Evolutionary conservation across 169 alveolate species (phyloP).

Genomic region (Plasmodium vivax): DNA sequence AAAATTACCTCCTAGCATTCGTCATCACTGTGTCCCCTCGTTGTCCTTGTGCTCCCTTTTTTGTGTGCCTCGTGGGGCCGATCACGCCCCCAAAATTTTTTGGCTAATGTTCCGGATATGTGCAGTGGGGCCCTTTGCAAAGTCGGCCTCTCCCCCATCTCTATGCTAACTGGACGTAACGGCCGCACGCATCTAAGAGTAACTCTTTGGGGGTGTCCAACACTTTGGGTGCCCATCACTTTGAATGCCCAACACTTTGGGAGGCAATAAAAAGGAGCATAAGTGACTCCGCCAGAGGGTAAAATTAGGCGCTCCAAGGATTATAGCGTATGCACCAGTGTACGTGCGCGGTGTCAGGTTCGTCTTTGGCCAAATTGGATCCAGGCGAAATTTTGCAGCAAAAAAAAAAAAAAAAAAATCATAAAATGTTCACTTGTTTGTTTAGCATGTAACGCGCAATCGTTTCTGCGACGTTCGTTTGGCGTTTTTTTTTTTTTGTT

Average conservation of each 20-base stretch:
- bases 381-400: background rate
- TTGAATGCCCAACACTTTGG: background rate
- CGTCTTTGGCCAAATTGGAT: background rate
- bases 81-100: background rate
- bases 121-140: background rate
- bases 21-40: background rate
- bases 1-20: background rate
- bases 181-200: background rate
- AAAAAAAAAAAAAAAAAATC: too few relatives aligned
- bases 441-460: background rate
- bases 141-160: background rate
- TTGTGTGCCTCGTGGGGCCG: background rate
- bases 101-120: background rate
- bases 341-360: background rate
- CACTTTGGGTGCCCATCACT: background rate
- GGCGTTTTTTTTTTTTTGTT: background rate
- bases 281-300: background rate
- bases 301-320: background rate
- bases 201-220: background rate
- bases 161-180: background rate
- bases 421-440: background rate
- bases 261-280: background rate
- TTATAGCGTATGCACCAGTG: background rate
- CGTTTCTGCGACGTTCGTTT: background rate
- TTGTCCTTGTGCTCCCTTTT: background rate